Percentiles rank a stretch among this genome's conserved stretches.
Conservation (phyloP, 106 monocot genomes). For the Phalaenopsis aphrodite region DNA sequence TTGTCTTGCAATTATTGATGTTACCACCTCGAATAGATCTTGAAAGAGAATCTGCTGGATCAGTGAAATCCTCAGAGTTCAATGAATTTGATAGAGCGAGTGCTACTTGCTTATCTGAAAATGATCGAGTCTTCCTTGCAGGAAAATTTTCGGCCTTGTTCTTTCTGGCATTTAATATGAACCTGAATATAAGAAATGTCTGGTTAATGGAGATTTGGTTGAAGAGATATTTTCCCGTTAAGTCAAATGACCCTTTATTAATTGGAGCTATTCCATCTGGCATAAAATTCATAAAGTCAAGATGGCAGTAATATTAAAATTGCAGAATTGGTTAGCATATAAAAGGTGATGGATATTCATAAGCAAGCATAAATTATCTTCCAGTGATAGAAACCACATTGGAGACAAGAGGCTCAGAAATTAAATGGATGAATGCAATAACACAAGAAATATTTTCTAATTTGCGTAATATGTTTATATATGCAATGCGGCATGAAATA, state of each 20-base stretch:
- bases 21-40: conserved; percentile 58
- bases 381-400: no score
- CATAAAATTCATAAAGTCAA: no score
- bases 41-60: conserved; percentile 46
- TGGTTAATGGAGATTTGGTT: not conserved
- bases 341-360: no score
- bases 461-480: no score
- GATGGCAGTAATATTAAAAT: no score
- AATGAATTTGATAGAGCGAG: conserved; percentile 25
- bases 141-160: conserved; percentile 49
- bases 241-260: not conserved
- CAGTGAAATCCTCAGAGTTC: conserved; percentile 45
- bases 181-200: conserved; percentile 23
- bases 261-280: not conserved
- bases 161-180: conserved; percentile 58
- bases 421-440: no score
- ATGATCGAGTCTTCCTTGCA: conserved; percentile 24
- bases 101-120: conserved; percentile 25
- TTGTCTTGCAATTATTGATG: conserved; percentile 54
- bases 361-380: no score
- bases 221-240: not conserved
- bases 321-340: no score
- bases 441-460: no score
- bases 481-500: no score
- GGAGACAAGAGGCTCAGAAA: no score